These are phyloP conservation scores for Quercus wislizeni DNA, from an alignment of 306 rosid genomes.

Conservation along the genomic window DNA sequence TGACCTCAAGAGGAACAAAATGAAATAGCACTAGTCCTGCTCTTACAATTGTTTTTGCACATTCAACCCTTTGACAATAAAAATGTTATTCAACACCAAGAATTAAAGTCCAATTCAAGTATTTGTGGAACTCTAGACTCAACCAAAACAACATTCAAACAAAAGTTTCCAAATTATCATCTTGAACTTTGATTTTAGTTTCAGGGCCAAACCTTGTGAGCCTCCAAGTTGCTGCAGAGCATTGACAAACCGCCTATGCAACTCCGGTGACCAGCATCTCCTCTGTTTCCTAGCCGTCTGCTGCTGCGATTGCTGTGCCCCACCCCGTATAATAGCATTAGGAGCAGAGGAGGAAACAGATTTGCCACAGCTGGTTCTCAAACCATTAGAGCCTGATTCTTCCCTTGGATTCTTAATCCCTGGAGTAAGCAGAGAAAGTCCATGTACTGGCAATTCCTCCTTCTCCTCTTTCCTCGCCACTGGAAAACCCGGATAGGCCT, in stretches of 20 bases:
- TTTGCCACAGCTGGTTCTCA: conserved; percentile 48
- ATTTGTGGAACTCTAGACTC: conserved; percentile 2
- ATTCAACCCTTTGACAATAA: conserved; percentile 17
- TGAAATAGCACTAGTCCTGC: background rate
- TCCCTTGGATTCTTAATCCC: conserved; percentile 53
- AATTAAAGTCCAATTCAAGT: conserved; percentile 21
- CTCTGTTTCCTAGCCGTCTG: conserved; percentile 76
- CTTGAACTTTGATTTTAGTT: background rate
- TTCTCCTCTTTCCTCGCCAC: conserved; percentile 58
- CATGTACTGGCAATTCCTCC: conserved; percentile 52
- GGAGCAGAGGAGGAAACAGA: conserved; percentile 49
- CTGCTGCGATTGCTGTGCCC: conserved; percentile 32
- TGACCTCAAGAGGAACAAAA: background rate
- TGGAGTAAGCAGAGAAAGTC: conserved; percentile 66
- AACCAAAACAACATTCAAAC: background rate
- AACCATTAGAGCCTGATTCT: conserved; percentile 53
- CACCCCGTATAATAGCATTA: conserved; percentile 30
- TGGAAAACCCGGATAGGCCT: conserved; percentile 48
- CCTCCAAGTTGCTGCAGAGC: conserved; percentile 98
- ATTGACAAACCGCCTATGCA: conserved; percentile 79
- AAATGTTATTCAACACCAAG: background rate
- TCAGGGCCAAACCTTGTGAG: conserved; percentile 72
- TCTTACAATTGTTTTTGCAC: background rate
- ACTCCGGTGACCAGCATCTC: conserved; percentile 96
- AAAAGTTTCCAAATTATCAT: background rate